Evolutionary conservation across 805 yeast species (phyloP).

Genomic region (Scheffersomyces spartinae): DNA sequence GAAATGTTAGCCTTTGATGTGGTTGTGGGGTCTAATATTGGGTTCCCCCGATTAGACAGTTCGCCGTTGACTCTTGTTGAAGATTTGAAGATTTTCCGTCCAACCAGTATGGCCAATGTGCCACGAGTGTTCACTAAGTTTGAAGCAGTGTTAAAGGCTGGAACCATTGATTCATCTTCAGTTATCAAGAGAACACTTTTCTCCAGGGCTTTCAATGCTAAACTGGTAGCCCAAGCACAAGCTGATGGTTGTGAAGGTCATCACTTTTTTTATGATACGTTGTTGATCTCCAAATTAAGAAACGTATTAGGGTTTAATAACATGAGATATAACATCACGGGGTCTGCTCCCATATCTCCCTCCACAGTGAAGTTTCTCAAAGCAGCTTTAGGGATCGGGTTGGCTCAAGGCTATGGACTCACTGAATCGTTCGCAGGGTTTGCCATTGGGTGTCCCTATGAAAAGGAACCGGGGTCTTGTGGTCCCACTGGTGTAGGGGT

Average conservation of each 20-base stretch:
- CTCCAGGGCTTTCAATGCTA: too few relatives aligned
- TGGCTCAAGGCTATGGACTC: constrained; percentile 3
- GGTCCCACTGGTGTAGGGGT: constrained; percentile 10
- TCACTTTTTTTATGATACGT: constrained; percentile 15
- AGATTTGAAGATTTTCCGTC: constrained; percentile 44
- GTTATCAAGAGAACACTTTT: constrained; percentile 1
- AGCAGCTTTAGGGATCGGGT: constrained; percentile 14
- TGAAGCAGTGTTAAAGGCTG: constrained; percentile 47
- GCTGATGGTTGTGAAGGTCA: too few relatives aligned
- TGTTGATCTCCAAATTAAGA: constrained; percentile 32
- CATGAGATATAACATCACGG: constrained; percentile 14
- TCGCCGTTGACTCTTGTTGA: constrained; percentile 45
- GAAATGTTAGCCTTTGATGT: constrained; percentile 32
- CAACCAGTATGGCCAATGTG: constrained; percentile 43
- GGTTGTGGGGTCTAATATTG: constrained; percentile 37
- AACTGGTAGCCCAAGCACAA: too few relatives aligned
- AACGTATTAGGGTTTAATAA: constrained; percentile 23
- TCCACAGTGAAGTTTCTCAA: constrained; percentile 13
- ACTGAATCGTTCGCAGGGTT: constrained; percentile 16
- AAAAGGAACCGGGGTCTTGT: constrained; percentile 14
- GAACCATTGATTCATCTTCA: constrained; percentile 15
- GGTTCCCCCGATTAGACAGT: constrained; percentile 40
- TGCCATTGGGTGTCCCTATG: constrained; percentile 9
- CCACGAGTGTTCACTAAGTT: constrained; percentile 55
- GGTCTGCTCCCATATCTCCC: constrained; percentile 16